Conservation (phyloP, 2,329 filamentous ascomycete species). For the Daldinia sp. region DNA sequence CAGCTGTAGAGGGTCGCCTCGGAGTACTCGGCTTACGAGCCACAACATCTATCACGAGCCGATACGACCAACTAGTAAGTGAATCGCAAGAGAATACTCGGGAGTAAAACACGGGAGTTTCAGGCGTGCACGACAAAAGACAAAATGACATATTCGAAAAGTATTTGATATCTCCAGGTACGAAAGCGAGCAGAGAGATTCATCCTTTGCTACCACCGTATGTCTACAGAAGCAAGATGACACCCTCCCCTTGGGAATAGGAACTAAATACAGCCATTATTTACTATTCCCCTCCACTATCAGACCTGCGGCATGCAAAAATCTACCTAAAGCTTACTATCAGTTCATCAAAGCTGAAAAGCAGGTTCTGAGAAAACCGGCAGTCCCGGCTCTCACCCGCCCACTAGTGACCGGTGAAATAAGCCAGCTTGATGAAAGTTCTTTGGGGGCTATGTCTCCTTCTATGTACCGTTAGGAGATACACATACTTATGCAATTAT, state of each 20-base stretch:
- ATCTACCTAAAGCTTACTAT: constrained; percentile 36
- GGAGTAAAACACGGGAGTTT: constrained; percentile 4
- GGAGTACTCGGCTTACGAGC: background rate
- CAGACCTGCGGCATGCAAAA: constrained; percentile 17
- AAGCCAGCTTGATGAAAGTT: background rate
- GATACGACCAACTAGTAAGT: constrained; percentile 1
- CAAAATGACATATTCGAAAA: constrained; percentile 9
- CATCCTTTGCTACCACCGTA: background rate
- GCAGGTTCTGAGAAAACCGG: background rate
- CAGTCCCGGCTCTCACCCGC: constrained; percentile 11
- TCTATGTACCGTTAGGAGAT: constrained; percentile 19
- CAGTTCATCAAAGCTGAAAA: constrained; percentile 8
- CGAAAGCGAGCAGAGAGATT: background rate
- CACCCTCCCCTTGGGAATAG: constrained; percentile 7
- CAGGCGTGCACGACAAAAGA: background rate
- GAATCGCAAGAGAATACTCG: background rate
- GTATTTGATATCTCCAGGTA: constrained; percentile 1
- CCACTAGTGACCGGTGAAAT: constrained; percentile 2
- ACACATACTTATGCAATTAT: constrained; percentile 1
- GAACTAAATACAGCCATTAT: constrained; percentile 4
- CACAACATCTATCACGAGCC: background rate
- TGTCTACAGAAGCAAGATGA: constrained; percentile 2
- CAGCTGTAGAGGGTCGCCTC: constrained; percentile 1
- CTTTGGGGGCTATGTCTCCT: constrained; percentile 12
- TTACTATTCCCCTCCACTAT: constrained; percentile 16